Evolutionary conservation across 1,284 basidiomycete genomes (phyloP).

Genomic region (Spongispora temasekensis): DNA sequence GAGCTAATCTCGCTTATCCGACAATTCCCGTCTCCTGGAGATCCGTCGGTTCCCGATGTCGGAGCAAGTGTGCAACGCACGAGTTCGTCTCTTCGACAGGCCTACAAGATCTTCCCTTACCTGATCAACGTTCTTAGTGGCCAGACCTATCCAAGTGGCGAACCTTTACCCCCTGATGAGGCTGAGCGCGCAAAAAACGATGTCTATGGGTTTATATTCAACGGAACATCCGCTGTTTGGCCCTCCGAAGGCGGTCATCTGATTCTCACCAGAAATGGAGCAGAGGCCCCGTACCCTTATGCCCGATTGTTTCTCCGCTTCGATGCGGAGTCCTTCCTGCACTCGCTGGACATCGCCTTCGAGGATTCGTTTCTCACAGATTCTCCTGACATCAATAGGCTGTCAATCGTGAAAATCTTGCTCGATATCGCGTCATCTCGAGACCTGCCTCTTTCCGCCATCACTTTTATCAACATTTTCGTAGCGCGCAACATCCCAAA

Average conservation of each 20-base stretch:
- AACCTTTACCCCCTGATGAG: slow-evolving; percentile 58
- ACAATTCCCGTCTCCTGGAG: slow-evolving; percentile 46
- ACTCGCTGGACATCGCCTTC: slow-evolving; percentile 92
- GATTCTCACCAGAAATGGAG: slow-evolving; percentile 68
- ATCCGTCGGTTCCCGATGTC: slow-evolving; percentile 5
- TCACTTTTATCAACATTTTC: slow-evolving; percentile 92
- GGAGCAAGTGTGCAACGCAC: slow-evolving; percentile 29
- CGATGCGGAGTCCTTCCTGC: slow-evolving; percentile 93
- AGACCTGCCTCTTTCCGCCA: slow-evolving; percentile 59
- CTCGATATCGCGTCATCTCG: slow-evolving; percentile 73
- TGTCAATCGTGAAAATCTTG: slow-evolving; percentile 84
- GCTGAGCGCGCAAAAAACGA: slow-evolving; percentile 67
- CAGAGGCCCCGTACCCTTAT: slow-evolving; percentile 88
- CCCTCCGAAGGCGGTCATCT: slow-evolving; percentile 75
- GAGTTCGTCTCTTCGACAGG: slow-evolving; percentile 54
- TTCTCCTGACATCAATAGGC: slow-evolving; percentile 66
- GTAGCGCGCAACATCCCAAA: slow-evolving; percentile 96
- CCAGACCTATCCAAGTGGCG: slow-evolving; percentile 83
- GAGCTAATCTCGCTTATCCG: slow-evolving; percentile 81
- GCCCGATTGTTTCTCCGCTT: slow-evolving; percentile 82
- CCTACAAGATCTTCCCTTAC: slow-evolving; percentile 94
- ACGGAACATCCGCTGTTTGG: slow-evolving; percentile 80
- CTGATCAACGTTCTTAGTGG: slow-evolving; percentile 87
- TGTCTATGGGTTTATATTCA: slow-evolving; percentile 83
- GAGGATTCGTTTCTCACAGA: slow-evolving; percentile 91